Evolutionary conservation across 2,329 filamentous ascomycete species (phyloP), one percentile per base, ranked within the genome.

Genomic region (Neurospora sp.): DNA sequence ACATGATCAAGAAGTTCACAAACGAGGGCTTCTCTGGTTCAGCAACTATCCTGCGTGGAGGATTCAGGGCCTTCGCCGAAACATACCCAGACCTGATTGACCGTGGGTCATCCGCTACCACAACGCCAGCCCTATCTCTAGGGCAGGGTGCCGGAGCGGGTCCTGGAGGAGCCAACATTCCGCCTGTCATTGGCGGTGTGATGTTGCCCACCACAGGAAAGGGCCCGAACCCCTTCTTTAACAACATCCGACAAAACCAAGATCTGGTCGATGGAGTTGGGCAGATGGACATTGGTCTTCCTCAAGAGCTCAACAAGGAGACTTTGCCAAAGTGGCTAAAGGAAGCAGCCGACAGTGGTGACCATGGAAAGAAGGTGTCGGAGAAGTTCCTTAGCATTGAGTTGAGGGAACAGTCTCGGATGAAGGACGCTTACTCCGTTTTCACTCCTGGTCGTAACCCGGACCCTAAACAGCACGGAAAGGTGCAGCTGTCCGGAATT

Each of bases 191-290:
- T 70, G 96, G 95, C 70, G 95, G 95, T 7, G 97, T 97, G 73
- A 87, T 89, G 71, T 89, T 98, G 78, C 96, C 96, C 1, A 82
- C 83, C 46, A 85, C 87, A 0, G 85, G 88, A 73, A 89, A 89
- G 71, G 87, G 88, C 0, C 85, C 89, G 0, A 97, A 96, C 75
- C 94, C 95, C 0, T 98, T 99, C 82, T 98, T 98, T 79, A 89
- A 90, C 72, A 98, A 97, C 73, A 98, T 99, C 75, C 89, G 96
- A 62, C 96, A 98, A 79, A 97, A 98, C 73, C 95, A 96, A 88
- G 96, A 98, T 77, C 84, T 99, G 19, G 91, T 96, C 39, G 93
- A 93, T 74, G 96, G 96, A 23, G 95, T 98, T 11, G 96, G 96
- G 0, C 94, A 97, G 75, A 89, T 90, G 76, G 85, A 89, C n/a